These are phyloP conservation scores for Bisporella sp. DNA, from an alignment of 2,329 filamentous ascomycete species.

Conservation along the genomic window DNA sequence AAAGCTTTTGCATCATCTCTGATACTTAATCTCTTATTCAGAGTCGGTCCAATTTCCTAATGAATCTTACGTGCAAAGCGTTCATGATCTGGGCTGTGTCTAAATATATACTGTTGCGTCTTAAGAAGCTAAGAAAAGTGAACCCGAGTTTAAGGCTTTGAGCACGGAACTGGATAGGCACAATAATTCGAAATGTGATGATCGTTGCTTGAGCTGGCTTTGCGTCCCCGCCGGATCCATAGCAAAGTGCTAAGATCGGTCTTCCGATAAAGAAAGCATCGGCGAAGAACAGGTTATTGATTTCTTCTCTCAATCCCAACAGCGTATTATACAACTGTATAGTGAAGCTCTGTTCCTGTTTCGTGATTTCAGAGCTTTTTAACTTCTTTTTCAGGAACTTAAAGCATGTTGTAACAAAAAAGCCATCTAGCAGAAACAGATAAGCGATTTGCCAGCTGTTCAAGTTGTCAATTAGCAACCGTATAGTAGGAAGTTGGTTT, in stretches of 20 bases:
- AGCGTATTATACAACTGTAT: conserved; percentile 38
- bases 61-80: conserved; percentile 53
- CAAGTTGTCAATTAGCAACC: conserved; percentile 45
- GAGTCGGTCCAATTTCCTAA: conserved; percentile 49
- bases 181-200: conserved; percentile 49
- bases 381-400: conserved; percentile 27
- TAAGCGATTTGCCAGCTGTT: conserved; percentile 49
- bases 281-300: conserved; percentile 38
- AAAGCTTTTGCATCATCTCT: background rate
- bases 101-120: conserved; percentile 53
- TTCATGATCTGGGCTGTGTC: conserved; percentile 44
- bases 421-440: conserved; percentile 34
- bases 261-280: conserved; percentile 38
- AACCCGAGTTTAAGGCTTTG: conserved; percentile 46
- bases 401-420: conserved; percentile 39
- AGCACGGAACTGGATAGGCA: conserved; percentile 49
- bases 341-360: conserved; percentile 37
- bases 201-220: conserved; percentile 28
- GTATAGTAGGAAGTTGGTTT: conserved; percentile 54
- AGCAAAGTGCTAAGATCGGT: conserved; percentile 36
- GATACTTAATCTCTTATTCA: conserved; percentile 15
- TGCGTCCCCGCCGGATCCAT: conserved; percentile 15
- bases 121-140: conserved; percentile 57
- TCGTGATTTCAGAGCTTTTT: conserved; percentile 21
- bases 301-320: conserved; percentile 31